phyloP scores from a whole-genome alignment of 2,329 filamentous ascomycete genomes.

The Alternaria brassicae region DNA sequence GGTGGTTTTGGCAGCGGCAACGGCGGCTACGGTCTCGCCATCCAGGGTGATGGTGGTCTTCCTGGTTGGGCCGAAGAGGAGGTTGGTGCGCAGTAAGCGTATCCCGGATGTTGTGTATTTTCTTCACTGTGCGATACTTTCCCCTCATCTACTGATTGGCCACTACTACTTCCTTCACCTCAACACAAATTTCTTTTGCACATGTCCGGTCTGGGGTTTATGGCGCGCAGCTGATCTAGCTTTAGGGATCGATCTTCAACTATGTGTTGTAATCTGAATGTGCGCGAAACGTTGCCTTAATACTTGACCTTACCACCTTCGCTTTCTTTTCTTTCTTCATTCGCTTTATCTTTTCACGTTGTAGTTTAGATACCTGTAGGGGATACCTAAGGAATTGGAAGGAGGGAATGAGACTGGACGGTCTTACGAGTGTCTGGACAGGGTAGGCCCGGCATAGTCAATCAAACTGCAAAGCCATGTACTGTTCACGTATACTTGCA shows the following conservation, averaged over 20 bases:
- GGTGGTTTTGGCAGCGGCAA: constrained; percentile 63
- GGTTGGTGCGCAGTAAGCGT: constrained; percentile 60
- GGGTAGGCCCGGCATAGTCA: constrained; percentile 7
- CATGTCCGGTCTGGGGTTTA: constrained; percentile 15
- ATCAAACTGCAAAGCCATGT: constrained; percentile 8
- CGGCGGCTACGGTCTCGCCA: constrained; percentile 65
- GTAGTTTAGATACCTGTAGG: constrained; percentile 37
- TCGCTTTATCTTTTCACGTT: constrained; percentile 16
- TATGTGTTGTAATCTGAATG: constrained; percentile 34
- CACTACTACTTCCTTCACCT: constrained; percentile 20
- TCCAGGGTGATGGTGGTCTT: constrained; percentile 64
- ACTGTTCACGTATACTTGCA: neutral
- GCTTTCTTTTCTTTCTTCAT: constrained; percentile 17
- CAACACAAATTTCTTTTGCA: constrained; percentile 11
- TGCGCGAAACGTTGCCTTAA: constrained; percentile 20
- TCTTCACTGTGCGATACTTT: constrained; percentile 46
- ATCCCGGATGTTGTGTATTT: constrained; percentile 20
- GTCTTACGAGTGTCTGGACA: constrained; percentile 10
- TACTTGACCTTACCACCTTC: constrained; percentile 29
- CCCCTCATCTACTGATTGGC: constrained; percentile 33
- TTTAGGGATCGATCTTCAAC: constrained; percentile 19
- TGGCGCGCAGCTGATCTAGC: constrained; percentile 21
- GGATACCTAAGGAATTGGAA: constrained; percentile 21
- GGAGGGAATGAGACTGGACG: constrained; percentile 12
- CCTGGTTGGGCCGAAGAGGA: constrained; percentile 71